phyloP scores from a whole-genome alignment of 257 asterid species.

The Forsythia viridissima region DNA sequence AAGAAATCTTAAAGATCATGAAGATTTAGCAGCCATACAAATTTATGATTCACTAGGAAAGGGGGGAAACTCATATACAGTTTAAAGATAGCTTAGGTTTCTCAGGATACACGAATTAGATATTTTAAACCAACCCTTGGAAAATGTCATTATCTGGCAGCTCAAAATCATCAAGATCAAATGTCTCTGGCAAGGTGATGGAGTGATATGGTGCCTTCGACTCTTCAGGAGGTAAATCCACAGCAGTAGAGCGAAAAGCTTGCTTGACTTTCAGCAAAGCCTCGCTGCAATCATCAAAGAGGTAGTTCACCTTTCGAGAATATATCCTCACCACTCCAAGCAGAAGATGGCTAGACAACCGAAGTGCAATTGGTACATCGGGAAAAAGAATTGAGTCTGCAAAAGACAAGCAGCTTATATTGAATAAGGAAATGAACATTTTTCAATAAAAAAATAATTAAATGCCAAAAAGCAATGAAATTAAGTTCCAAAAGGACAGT shows the following conservation, averaged over 20 bases:
- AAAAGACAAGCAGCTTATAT: conserved; percentile 29
- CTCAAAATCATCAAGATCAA: conserved; percentile 99
- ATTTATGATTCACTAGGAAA: conserved; percentile 20
- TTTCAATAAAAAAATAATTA: conserved; percentile 9
- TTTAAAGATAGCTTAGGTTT: conserved; percentile 1
- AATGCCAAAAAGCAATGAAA: not conserved
- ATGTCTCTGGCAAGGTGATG: conserved; percentile 95
- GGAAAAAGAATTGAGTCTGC: conserved; percentile 96
- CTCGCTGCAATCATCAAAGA: conserved; percentile 96
- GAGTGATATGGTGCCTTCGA: conserved; percentile 98
- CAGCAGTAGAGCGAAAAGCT: conserved; percentile 98
- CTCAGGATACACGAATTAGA: conserved; percentile 8
- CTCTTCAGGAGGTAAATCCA: conserved; percentile 97
- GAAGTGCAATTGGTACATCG: conserved; percentile 96
- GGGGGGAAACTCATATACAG: conserved; percentile 8
- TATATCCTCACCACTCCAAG: conserved; percentile 99
- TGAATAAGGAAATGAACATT: not conserved
- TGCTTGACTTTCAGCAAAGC: conserved; percentile 92
- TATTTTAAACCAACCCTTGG: conserved; percentile 66
- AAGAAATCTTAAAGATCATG: not conserved
- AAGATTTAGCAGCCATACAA: conserved; percentile 6
- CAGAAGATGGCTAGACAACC: conserved; percentile 97
- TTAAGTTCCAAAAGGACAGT: conserved; percentile 2
- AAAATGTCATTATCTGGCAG: conserved; percentile 90
- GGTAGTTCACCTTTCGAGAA: conserved; percentile 90